Conservation (phyloP, 148 eudicot genomes). For the Agrostemma githago region DNA sequence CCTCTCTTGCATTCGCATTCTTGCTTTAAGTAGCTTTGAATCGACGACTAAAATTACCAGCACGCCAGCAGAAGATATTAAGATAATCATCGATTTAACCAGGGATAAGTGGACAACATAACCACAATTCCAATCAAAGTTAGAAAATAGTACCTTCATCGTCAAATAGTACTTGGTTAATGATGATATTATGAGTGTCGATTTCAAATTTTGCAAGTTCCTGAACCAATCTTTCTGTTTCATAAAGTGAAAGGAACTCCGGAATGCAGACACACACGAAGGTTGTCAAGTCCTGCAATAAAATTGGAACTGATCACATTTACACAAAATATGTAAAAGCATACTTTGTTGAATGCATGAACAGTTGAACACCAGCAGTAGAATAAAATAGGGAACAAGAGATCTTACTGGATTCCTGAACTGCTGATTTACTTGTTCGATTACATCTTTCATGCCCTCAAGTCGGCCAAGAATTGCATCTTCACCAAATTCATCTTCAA, state of each 20-base stretch:
- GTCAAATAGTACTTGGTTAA: conserved; percentile 81
- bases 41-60: conserved; percentile 49
- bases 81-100: conserved; percentile 13
- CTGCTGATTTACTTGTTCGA: conserved; percentile 90
- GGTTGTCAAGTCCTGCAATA: conserved; percentile 82
- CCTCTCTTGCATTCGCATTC: conserved; percentile 95
- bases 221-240: conserved; percentile 94
- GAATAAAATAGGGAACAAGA: conserved; percentile 1
- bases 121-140: background rate
- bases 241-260: conserved; percentile 88
- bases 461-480: conserved; percentile 87
- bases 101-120: background rate
- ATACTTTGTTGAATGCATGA: too few species aligned
- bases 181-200: conserved; percentile 90
- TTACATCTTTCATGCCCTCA: conserved; percentile 96
- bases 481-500: conserved; percentile 88
- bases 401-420: conserved; percentile 88
- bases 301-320: too few species aligned
- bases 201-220: conserved; percentile 95
- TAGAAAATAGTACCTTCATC: conserved; percentile 71
- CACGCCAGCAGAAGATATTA: conserved; percentile 7
- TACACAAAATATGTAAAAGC: too few species aligned
- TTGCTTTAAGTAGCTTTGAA: conserved; percentile 92
- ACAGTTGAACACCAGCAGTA: background rate
- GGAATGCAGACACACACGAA: conserved; percentile 96